These are phyloP conservation scores for cucumber (Cucumis sativus) DNA, from an alignment of 306 rosid genomes.

Conservation along the genomic window Cucumber_9930_V3 NC_026656.2:12981501-12982000, in stretches of 20 bases:
- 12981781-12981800: neutral
- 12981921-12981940: too few relatives aligned
- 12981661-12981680: conserved; percentile 9
- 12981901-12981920: too few relatives aligned
- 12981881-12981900: too few relatives aligned
- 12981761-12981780: conserved; percentile 2
- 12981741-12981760: conserved; percentile 19
- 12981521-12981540: conserved; percentile 36
- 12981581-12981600: conserved; percentile 20
- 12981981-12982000: too few relatives aligned
- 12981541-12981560: conserved; percentile 51
- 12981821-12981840: conserved; percentile 5
- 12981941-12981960: too few relatives aligned
- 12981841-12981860: conserved; percentile 1
- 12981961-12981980: too few relatives aligned
- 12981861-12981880: neutral
- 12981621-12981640: conserved; percentile 25
- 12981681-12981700: neutral
- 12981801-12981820: conserved; percentile 9
- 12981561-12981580: conserved; percentile 18
- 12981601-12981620: conserved; percentile 21
- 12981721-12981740: conserved; percentile 17
- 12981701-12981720: conserved; percentile 3
- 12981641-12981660: conserved; percentile 53
- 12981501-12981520: conserved; percentile 27